Base-by-base conservation (phyloP, 441 rosid genomes). In the Euphorbia schlechtendalii region DNA sequence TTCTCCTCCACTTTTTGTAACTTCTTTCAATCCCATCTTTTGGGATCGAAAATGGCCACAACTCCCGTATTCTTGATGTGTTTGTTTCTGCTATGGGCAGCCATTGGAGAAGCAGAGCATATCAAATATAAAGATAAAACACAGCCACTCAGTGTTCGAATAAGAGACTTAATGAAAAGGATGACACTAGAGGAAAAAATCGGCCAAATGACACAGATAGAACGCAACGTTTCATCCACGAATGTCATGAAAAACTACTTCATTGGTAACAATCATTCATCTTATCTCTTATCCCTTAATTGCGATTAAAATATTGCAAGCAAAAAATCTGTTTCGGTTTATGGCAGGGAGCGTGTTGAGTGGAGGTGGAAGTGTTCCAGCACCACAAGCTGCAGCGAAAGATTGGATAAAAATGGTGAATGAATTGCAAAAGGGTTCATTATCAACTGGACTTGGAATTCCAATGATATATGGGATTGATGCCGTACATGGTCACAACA, bases 141-240 rank as follows among this genome's bases (percentile, higher is more conserved):
- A 32, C 87, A 79, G 69, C 86, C 87, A 13, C 0, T 90, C 3
- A 52, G 62, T 46, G 77, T 61, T 41, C 78, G 96, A 38, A 72
- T 90, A 54, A 73, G 70, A 59, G 87, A 86, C 69, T 80, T 93
- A 21, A 56, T 88, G 72, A 70, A 63, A 34, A 69, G 80, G 64
- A 88, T 93, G 97, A 85, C 91, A 28, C 58, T 88, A 53, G 88
- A 75, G 69, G 97, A 90, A 76, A 90, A 93, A 69, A 83, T 93
- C 24, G 97, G 98, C 28, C 96, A 90, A 59, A 93, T 93, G 97
- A 59, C 81, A 13, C 95, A 93, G 84, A 85, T 92, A 61, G 91
- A 92, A 4, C 96, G 86, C 18, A 56, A 3, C 1, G 76, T 71
- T 46, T 78, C 88, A n/a, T 75, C 96, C 15, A 55, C 82, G 9